A percentile compares a stretch with the other conserved stretches of the same genome.
Conservation (phyloP, 139 green algal species). For the Coelastrella sp. region DNA sequence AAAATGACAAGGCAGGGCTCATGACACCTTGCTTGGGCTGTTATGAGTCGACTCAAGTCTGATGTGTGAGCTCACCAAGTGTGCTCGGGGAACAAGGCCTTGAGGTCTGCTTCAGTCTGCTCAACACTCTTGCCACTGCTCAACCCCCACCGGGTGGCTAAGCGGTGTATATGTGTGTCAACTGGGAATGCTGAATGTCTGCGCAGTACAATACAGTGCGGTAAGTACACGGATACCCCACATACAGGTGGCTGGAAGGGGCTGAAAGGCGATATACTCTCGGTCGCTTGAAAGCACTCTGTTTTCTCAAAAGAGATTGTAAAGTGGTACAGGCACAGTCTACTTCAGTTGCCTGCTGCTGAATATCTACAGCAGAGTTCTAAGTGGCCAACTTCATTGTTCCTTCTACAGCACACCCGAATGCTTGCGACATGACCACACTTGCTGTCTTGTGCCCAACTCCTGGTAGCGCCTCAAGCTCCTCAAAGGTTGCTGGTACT, state of each 20-base stretch:
- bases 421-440: constrained; percentile 77
- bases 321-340: no score
- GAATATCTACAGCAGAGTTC: not conserved
- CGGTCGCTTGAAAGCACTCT: no score
- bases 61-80: constrained; percentile 62
- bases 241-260: no score
- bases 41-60: no score
- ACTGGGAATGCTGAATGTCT: constrained; percentile 84
- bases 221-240: no score
- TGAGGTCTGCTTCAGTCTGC: constrained; percentile 87
- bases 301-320: no score
- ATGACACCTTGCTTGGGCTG: no score
- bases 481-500: constrained; percentile 80
- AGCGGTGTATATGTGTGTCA: constrained; percentile 92
- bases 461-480: constrained; percentile 78
- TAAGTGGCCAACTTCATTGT: not conserved
- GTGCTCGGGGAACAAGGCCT: constrained; percentile 69
- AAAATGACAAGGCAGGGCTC: no score
- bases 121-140: constrained; percentile 81
- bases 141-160: constrained; percentile 55
- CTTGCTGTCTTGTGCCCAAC: constrained; percentile 87
- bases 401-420: constrained; percentile 51
- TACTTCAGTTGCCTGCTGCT: no score
- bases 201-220: no score
- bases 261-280: no score